Base-by-base conservation (phyloP, 805 yeast genomes). In the Hagleromyces aurorensis region DNA sequence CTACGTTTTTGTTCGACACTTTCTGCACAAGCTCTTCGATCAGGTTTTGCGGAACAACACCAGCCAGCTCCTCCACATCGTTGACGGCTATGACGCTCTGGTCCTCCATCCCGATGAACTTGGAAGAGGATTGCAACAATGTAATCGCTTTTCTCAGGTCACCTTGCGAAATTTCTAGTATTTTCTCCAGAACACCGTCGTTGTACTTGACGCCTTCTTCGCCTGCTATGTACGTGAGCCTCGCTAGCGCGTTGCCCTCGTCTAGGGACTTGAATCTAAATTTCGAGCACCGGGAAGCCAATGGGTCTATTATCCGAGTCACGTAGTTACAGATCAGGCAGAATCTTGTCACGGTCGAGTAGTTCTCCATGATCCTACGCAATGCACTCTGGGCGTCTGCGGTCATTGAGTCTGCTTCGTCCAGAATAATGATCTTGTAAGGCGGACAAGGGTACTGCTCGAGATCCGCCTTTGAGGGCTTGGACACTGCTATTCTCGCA, bases 381-480 rank as follows among this genome's bases (percentile, higher is more conserved):
- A 91, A 65, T 1, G 98, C 98, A 32, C 86, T 74, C 53, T 91
- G 98, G 0, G 98, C 98, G 46, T 85, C 96, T 23, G 84, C 72
- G 7, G 98, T 91, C 96, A 91, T 91, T 8, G 95, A 84, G 56
- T 91, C 96, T 1, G 96, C 96, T 57, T 87, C 96, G 61, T 87
- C 96, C 31, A 91, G 61, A 23, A 91, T 83, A 40, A 91, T 80
- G 46, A 91, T 75, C 54, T 91, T 91, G 59, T 83, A 91, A 4
- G 97, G 96, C 1, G 98, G 97, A 52, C 97, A 89, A 2, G 97
- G 96, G 59, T 86, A 87, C 12, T 75, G 69, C 22, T 62, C 71
- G 29, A 70, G 57, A 45, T 81, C 91, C 22, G 75, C 78, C 10
- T 67, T 63, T 1, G 81, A 52, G 1, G 96, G 93, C 37, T 79